phyloP scores from a whole-genome alignment of 2,329 filamentous ascomycete species.

The Apiospora arundinis region DNA sequence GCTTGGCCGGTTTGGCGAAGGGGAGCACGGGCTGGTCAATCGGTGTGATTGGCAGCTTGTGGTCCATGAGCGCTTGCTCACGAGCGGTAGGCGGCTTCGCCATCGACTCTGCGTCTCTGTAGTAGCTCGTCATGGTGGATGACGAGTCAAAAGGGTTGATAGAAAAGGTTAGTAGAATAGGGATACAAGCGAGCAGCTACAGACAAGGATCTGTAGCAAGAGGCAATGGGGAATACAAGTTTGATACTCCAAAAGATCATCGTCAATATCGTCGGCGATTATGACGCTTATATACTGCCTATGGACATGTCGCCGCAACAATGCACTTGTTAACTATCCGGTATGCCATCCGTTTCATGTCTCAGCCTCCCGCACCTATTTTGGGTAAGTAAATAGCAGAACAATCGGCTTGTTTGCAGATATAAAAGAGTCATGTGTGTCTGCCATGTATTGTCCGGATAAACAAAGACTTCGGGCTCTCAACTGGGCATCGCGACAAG shows the following conservation, averaged over 20 bases:
- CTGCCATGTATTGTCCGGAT: too few relatives aligned
- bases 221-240: not conserved
- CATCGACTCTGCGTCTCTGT: not conserved
- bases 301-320: not conserved
- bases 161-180: not conserved
- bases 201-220: not conserved
- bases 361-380: not conserved
- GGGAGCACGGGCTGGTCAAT: not conserved
- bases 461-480: not conserved
- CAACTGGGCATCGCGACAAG: not conserved
- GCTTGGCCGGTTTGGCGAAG: not conserved
- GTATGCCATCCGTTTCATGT: not conserved
- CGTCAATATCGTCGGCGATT: not conserved
- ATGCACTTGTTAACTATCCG: not conserved
- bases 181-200: not conserved
- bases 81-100: not conserved
- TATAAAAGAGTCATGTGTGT: not conserved
- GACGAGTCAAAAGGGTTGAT: not conserved
- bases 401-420: not conserved
- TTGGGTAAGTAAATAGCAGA: too few relatives aligned
- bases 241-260: not conserved
- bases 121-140: not conserved
- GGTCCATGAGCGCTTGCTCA: not conserved
- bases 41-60: not conserved
- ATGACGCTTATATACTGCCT: not conserved